Percentiles rank a stretch among this genome's conserved stretches.
Evolutionary conservation across 352 stramenopile genomes (phyloP).

Genomic region (Phytophthora lateralis): DNA sequence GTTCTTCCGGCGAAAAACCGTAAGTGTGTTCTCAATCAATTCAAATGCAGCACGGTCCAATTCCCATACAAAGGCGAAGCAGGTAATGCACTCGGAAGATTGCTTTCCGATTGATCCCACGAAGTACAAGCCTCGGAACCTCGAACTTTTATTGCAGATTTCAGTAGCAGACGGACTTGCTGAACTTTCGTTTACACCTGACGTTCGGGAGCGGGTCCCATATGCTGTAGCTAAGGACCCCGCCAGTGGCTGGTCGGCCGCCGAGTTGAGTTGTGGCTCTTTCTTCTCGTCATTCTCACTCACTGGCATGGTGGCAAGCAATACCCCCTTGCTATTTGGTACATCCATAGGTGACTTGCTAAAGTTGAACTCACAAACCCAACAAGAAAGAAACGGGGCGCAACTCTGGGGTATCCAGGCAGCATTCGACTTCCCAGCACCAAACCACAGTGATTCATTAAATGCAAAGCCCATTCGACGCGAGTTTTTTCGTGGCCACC

Average conservation of each 20-base stretch:
- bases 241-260: conserved; percentile 5
- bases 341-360: conserved; percentile 38
- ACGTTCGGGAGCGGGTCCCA: conserved; percentile 26
- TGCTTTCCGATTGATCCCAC: conserved; percentile 37
- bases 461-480: conserved; percentile 20
- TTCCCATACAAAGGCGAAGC: conserved; percentile 16
- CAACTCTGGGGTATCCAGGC: conserved; percentile 24
- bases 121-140: conserved; percentile 43
- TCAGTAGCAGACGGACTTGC: conserved; percentile 21
- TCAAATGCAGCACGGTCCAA: conserved; percentile 4
- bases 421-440: conserved; percentile 34
- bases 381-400: neutral
- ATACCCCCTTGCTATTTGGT: conserved; percentile 34
- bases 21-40: conserved; percentile 4
- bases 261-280: conserved; percentile 24
- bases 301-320: conserved; percentile 9
- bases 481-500: conserved; percentile 53
- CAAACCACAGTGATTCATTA: conserved; percentile 3
- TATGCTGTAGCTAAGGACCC: conserved; percentile 20
- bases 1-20: conserved; percentile 36
- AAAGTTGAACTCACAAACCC: conserved; percentile 36
- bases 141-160: conserved; percentile 38
- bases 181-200: conserved; percentile 22
- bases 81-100: conserved; percentile 34
- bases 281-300: conserved; percentile 37